Evolutionary conservation across 2,329 filamentous ascomycete species (phyloP).

Genomic region (Emericellopsis atlantica): DNA sequence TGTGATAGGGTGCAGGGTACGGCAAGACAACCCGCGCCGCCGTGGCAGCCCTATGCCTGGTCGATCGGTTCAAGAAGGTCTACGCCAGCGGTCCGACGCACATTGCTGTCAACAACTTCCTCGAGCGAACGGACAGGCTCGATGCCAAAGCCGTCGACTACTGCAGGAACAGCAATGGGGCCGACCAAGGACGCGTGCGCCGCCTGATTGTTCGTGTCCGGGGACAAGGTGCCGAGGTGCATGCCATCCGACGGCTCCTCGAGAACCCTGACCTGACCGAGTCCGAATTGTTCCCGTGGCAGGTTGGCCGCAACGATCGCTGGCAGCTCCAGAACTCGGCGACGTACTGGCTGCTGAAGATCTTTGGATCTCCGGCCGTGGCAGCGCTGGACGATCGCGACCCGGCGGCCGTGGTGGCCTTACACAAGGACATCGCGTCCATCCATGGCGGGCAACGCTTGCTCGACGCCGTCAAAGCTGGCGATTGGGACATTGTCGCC

Average conservation of each 20-base stretch:
- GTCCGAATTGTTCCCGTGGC: neutral
- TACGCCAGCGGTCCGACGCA: constrained; percentile 6
- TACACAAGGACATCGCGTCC: neutral
- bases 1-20: neutral
- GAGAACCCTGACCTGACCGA: neutral
- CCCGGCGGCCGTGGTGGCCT: neutral
- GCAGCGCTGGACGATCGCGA: neutral
- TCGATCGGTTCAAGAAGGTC: constrained; percentile 1
- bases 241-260: neutral
- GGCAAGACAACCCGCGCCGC: constrained; percentile 6
- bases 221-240: neutral
- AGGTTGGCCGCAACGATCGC: neutral
- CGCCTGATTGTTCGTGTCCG: too few species aligned
- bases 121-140: constrained; percentile 1
- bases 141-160: neutral
- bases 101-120: constrained; percentile 7
- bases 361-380: neutral
- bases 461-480: too few species aligned
- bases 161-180: neutral
- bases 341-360: constrained; percentile 1
- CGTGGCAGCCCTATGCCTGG: constrained; percentile 4
- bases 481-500: too few species aligned
- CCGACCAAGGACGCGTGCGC: neutral
- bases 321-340: constrained; percentile 3
- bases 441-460: too few species aligned